Base-by-base conservation (phyloP, 371 early-diverging fungal species). In the Catenaria anguillulae region DNA sequence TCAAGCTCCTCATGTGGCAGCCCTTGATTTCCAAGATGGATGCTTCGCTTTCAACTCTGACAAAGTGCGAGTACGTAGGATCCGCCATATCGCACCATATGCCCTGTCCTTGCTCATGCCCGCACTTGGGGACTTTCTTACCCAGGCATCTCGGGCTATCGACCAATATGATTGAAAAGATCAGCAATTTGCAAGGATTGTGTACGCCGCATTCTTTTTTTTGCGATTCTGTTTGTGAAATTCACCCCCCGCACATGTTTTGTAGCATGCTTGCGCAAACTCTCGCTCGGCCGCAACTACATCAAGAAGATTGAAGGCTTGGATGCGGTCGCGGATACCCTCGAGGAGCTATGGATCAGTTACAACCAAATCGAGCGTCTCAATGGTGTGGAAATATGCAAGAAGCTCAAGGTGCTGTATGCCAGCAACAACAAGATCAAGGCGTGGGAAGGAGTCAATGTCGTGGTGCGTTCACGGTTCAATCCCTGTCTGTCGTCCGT, bases 241-340 rank as follows among this genome's bases (percentile, higher is more conserved):
- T 8, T 37, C 37, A 13, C 37, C 37, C 8, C 8, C 4, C 26
- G 48, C n/a, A 48, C 26, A n/a, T 48, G n/a, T n/a, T n/a, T n/a
- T 48, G 26, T 26, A 60, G 68, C 64, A 8, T 62, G 64, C 43
- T 67, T 79, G 42, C 65, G 67, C 19, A 66, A 77, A 33, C 71
- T 79, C 12, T 77, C 77, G 10, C 72, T 79, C 33, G 78, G 77
- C 5, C 69, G 79, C n/a, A 79, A 79, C 67, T 59, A 43, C 37
- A 70, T 79, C 55, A 79, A 79, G 58, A 76, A 77, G 67, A 76
- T 79, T 61, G 78, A 77, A 61, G 79, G 78, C 1, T 69, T 79
- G 6, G 79, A 77, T 31, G 74, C 77, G 0, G 77, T 79, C 0
- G 65, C 77, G 6, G 79, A 77, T 26, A 79, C 78, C 19, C 65